A percentile compares a stretch with the other conserved stretches of the same genome.
phyloP scores from a whole-genome alignment of 805 yeast species.

The Starmerella stellata region DNA sequence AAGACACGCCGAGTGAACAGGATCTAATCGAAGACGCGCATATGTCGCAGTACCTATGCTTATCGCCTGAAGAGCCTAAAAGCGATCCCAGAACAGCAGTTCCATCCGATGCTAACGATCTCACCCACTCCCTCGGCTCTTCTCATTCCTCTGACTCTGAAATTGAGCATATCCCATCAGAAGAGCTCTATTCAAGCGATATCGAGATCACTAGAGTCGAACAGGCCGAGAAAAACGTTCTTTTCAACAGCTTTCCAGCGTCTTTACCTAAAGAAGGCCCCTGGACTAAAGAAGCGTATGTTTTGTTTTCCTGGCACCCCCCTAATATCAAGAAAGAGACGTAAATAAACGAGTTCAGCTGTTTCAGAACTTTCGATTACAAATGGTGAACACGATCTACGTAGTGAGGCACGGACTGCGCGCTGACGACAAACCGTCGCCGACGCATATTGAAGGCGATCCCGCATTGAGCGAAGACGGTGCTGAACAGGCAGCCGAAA shows the following conservation, averaged over 20 bases:
- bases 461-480: constrained; percentile 82
- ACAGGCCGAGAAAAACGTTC: constrained; percentile 1
- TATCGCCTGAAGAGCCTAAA: no score
- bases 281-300: constrained; percentile 21
- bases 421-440: constrained; percentile 48
- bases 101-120: no score
- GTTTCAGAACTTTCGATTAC: not conserved
- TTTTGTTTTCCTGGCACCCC: constrained; percentile 19
- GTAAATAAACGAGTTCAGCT: no score
- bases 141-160: no score
- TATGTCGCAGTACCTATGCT: no score
- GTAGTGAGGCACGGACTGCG: constrained; percentile 55
- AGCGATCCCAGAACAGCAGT: no score
- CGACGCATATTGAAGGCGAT: constrained; percentile 82
- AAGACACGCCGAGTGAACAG: no score
- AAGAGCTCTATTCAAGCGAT: constrained; percentile 2
- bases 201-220: constrained; percentile 4
- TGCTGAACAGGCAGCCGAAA: constrained; percentile 64
- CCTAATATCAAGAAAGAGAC: constrained; percentile 1
- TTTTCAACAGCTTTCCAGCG: constrained; percentile 13
- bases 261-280: constrained; percentile 15
- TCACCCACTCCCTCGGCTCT: no score
- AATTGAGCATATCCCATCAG: no score
- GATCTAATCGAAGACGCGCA: no score
- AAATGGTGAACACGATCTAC: constrained; percentile 10